Conservation (phyloP, 768 basidiomycete species). For the Pleurotus platypus region DNA sequence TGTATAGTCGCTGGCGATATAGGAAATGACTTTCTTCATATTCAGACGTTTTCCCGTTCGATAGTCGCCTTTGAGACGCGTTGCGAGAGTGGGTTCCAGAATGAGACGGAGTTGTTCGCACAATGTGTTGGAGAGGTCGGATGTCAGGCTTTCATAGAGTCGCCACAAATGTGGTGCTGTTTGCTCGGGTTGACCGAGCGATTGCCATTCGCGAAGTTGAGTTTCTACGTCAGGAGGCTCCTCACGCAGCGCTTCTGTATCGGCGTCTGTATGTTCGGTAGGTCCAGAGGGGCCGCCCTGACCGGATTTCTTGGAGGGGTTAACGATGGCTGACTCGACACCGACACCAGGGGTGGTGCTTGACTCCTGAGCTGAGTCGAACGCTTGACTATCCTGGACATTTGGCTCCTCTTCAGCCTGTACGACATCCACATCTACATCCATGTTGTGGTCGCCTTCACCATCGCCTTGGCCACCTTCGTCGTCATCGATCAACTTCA, state of each 20-base stretch:
- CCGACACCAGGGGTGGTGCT: constrained; percentile 22
- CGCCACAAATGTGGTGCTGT: constrained; percentile 84
- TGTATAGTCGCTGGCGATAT: constrained; percentile 97
- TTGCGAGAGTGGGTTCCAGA: constrained; percentile 91
- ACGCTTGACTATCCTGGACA: background rate
- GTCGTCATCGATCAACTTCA: constrained; percentile 65
- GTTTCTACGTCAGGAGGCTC: constrained; percentile 34
- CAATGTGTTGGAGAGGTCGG: constrained; percentile 84
- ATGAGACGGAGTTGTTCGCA: constrained; percentile 97
- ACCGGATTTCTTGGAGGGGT: constrained; percentile 17
- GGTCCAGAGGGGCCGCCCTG: constrained; percentile 11
- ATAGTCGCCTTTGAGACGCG: constrained; percentile 93
- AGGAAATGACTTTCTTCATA: constrained; percentile 98
- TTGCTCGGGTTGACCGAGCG: constrained; percentile 48
- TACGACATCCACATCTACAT: constrained; percentile 42
- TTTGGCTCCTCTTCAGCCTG: constrained; percentile 15
- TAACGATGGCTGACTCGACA: constrained; percentile 46
- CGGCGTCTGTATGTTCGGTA: constrained; percentile 25
- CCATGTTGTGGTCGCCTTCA: constrained; percentile 39
- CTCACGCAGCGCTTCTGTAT: constrained; percentile 31
- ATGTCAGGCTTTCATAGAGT: constrained; percentile 84
- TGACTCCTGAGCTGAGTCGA: background rate
- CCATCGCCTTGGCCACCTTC: constrained; percentile 36
- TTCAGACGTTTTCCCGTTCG: constrained; percentile 96
- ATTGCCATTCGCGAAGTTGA: constrained; percentile 59